phyloP scores from a whole-genome alignment of 768 basidiomycete species.

The Hericium coralloides region DNA sequence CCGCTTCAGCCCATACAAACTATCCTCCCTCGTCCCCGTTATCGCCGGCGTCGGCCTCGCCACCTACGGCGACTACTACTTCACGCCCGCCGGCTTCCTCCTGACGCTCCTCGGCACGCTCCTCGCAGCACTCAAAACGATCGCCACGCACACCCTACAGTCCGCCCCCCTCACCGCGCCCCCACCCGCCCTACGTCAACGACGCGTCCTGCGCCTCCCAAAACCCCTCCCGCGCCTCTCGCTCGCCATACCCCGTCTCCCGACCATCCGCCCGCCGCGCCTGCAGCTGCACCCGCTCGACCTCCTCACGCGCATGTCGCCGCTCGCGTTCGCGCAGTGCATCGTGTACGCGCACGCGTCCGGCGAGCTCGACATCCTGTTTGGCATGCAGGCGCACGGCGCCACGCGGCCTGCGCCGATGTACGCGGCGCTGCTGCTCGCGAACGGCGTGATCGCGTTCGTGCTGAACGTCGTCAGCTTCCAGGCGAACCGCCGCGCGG shows the following conservation, averaged over 20 bases:
- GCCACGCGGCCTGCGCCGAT: conserved; percentile 18
- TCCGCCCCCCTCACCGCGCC: conserved; percentile 18
- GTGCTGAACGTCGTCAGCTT: conserved; percentile 91
- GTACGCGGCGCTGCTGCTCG: conserved; percentile 36
- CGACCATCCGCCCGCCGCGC: conserved; percentile 17
- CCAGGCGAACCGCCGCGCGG: conserved; percentile 89
- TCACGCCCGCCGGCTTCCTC: conserved; percentile 74
- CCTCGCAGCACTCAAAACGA: conserved; percentile 89
- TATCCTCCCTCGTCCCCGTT: conserved; percentile 75
- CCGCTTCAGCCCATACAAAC: conserved; percentile 48
- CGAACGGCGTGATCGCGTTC: conserved; percentile 87
- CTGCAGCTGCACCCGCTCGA: conserved; percentile 67
- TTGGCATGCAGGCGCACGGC: conserved; percentile 13
- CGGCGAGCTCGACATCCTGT: conserved; percentile 70
- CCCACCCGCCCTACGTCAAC: neutral
- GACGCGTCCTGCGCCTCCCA: neutral
- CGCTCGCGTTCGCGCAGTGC: conserved; percentile 86
- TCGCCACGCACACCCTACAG: conserved; percentile 79
- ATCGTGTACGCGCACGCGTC: conserved; percentile 64
- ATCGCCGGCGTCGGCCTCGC: conserved; percentile 87
- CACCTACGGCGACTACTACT: conserved; percentile 94
- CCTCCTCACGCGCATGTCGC: conserved; percentile 83
- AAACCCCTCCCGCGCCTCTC: conserved; percentile 6
- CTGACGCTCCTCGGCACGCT: conserved; percentile 87
- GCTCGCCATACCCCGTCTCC: conserved; percentile 9